Base-by-base conservation (phyloP, 2,329 filamentous ascomycete genomes). In the Trichophyton benhamiae region DNA sequence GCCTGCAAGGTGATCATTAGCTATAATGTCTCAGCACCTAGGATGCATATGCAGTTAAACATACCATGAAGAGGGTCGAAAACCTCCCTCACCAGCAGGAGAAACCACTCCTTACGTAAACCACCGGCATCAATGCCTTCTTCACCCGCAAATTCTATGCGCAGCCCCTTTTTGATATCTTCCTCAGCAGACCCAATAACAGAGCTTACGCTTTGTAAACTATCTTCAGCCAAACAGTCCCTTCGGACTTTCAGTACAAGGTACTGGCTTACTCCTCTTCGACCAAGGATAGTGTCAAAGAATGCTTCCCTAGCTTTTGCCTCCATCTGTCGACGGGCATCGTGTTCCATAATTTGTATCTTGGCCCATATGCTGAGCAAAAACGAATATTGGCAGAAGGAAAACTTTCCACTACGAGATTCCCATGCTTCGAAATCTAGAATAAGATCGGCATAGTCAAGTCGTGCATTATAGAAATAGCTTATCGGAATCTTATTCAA, bases 361-460 rank as follows among this genome's bases (percentile, higher is more conserved):
- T 96, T 96, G 30, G 91, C 87, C 78, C 89, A 91, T 65, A 96
- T 91, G 64, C 90, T 95, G 46, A 96, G 79, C 66, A 96, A 86
- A 68, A 96, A 95, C 0, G 91, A 90, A 68, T 95, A 95, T 70
- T 95, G 89, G 70, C 91, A 96, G 70, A 96, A 95, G 0, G 88
- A 83, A 70, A 96, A 96, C 66, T 85, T 89, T 20, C 81, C 80
- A 59, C 82, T 81, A 65, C 82, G 86, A 3, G 83, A 81, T 70
- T 95, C 91, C 91, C 91, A 96, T 8, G 84, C 81, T 69, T 95
- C 89, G 68, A 95, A 96, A 71, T 96, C 91, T 0, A 83, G 83
- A 55, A 94, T 83, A 5, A 96, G 79, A 69, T 96, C 89, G n/a
- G 86, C 83, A 67, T 89, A 90, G 70, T 96, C 91, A 8, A 96